Conservation (phyloP, 2,329 filamentous ascomycete genomes). For the Nothophaeocryptopus gaeumannii region DNA sequence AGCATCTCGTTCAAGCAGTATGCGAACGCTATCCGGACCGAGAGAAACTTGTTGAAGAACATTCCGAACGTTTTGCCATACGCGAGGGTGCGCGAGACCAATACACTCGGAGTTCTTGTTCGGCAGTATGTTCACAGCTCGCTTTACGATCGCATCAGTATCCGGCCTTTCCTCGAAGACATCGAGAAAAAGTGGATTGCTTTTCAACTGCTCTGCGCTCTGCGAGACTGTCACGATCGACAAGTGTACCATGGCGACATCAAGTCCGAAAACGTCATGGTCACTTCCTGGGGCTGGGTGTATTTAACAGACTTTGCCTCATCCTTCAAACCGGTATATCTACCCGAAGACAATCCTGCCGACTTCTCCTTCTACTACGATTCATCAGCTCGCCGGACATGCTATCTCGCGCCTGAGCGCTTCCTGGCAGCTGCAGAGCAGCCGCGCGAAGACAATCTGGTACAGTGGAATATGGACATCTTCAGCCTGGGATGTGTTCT, state of each 20-base stretch:
- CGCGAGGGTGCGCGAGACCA: slow-evolving; percentile 86
- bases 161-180: slow-evolving; percentile 90
- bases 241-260: slow-evolving; percentile 97
- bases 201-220: slow-evolving; percentile 87
- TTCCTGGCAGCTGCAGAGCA: slow-evolving; percentile 70
- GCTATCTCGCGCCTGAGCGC: slow-evolving; percentile 90
- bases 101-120: slow-evolving; percentile 86
- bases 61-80: slow-evolving; percentile 90
- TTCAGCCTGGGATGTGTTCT: slow-evolving; percentile 97
- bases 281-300: slow-evolving; percentile 99
- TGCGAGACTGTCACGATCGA: slow-evolving; percentile 85
- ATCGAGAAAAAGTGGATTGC: slow-evolving; percentile 99
- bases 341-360: slow-evolving; percentile 94
- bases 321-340: slow-evolving; percentile 86
- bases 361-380: slow-evolving; percentile 99
- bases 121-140: slow-evolving; percentile 96
- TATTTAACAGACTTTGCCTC: slow-evolving; percentile 98
- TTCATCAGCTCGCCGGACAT: slow-evolving; percentile 83
- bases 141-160: slow-evolving; percentile 94
- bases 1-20: slow-evolving; percentile 78
- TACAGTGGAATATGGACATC: slow-evolving; percentile 90
- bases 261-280: slow-evolving; percentile 94
- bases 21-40: slow-evolving; percentile 75
- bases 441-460: slow-evolving; percentile 44
- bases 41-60: slow-evolving; percentile 73